Base-by-base conservation (phyloP, 495 filamentous ascomycete genomes). In the Annulohypoxylon stygium region DNA sequence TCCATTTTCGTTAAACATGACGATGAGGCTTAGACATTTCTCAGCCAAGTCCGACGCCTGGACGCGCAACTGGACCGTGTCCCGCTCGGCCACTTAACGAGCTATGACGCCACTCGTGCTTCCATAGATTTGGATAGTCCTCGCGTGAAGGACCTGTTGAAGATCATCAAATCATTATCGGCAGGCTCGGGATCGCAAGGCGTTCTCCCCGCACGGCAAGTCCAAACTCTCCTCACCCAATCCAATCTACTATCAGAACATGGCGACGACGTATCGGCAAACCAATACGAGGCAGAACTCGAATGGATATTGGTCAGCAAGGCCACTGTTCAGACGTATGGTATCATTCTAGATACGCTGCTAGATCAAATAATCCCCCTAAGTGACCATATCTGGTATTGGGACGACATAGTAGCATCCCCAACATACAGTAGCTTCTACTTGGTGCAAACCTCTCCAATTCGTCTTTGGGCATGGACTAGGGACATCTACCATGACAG, bases 291-390 rank as follows among this genome's bases (percentile, higher is more conserved):
- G 75, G 81, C 85, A 34, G 92, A 98, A 66, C 83, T 97, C 63
- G 90, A 96, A 80, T 98, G 96, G 96, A 80, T 97, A 25, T 81
- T 97, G 23, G 86, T 93, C 8, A 90, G 90, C 75, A 99, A 98
- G 79, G 94, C 94, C 2, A 91, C 94, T 0, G 86, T 92, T 25
- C 95, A 97, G 76, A 89, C 89, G 0, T 94, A 97, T 69, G 95
- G 96, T 0, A 77, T 93, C 16, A 82, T 95, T 14, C 80, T 98
- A 69, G 87, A 89, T 69, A 87, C 86, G 0, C 83, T 98, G 1
- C 81, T 97, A 4, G 89, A 94, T 33, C 90, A 94, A 69, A 93
- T 93, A 14, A 88, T 96, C n/a, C 88, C 89, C 0, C 74, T 99
- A 8, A 90, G 88, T 61, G 90, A 96, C 47, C 93, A 98, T 75